Percentiles rank a stretch among this genome's conserved stretches.
Conservation (phyloP, 139 green algal genomes). For the Chlorella sp. region DNA sequence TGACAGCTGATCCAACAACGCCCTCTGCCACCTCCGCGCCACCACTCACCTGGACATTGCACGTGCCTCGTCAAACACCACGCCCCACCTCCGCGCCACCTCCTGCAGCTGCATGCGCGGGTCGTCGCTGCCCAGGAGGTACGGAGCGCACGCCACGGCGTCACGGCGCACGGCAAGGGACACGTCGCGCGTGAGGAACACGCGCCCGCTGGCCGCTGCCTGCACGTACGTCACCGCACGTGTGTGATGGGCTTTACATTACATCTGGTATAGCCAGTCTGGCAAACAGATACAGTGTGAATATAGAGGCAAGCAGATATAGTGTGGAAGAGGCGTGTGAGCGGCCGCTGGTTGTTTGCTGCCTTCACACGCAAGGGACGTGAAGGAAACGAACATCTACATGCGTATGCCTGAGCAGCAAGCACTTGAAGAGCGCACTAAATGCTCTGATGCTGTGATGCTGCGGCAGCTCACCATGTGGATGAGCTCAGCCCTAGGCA, state of each 20-base stretch:
- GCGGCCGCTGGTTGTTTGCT: neutral
- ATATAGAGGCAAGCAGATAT: too few relatives aligned
- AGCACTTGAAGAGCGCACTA: too few relatives aligned
- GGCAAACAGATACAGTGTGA: too few relatives aligned
- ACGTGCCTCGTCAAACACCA: slow-evolving; percentile 12
- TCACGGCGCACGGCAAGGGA: slow-evolving; percentile 35
- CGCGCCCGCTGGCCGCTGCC: slow-evolving; percentile 25
- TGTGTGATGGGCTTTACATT: neutral
- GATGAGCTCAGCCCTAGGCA: neutral
- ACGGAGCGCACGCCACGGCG: slow-evolving; percentile 23
- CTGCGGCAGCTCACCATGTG: neutral
- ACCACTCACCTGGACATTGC: slow-evolving; percentile 4
- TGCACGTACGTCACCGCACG: neutral
- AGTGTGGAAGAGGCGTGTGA: neutral
- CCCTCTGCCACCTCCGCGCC: too few relatives aligned
- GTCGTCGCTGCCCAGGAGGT: slow-evolving; percentile 28
- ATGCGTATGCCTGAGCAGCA: too few relatives aligned
- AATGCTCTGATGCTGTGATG: too few relatives aligned
- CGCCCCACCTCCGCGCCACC: slow-evolving; percentile 36
- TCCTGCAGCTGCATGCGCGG: slow-evolving; percentile 38
- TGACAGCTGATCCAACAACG: too few relatives aligned
- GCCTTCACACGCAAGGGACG: neutral
- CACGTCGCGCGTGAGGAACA: slow-evolving; percentile 48
- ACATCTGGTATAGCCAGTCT: neutral
- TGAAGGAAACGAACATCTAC: neutral